Evolutionary conservation across 179 eudicot species (phyloP).

Genomic region (Pouteria campechiana): DNA sequence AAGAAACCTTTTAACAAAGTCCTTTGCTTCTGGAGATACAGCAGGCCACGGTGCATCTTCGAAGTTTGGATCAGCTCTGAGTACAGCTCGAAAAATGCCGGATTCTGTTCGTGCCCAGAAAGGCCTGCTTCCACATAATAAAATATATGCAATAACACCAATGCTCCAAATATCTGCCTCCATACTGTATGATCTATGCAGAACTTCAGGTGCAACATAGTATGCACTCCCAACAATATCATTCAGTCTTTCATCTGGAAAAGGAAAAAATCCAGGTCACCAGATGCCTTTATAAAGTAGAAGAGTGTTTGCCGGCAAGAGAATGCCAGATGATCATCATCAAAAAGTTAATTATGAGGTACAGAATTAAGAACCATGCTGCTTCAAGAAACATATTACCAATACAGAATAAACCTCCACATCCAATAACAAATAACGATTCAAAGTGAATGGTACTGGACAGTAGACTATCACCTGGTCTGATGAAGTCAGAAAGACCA

Average conservation of each 20-base stretch:
- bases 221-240: constrained; percentile 97
- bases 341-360: too few species aligned
- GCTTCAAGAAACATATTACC: too few species aligned
- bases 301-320: too few species aligned
- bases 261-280: too few species aligned
- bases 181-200: constrained; percentile 78
- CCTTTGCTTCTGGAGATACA: constrained; percentile 70
- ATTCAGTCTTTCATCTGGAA: constrained; percentile 80
- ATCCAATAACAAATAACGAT: too few species aligned
- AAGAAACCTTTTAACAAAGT: constrained; percentile 75
- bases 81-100: constrained; percentile 87
- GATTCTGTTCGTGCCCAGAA: constrained; percentile 97
- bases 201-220: constrained; percentile 96
- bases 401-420: too few species aligned
- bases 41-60: constrained; percentile 84
- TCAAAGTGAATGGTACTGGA: constrained; percentile 1
- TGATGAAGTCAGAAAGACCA: constrained; percentile 80
- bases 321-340: too few species aligned
- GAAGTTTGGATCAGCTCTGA: constrained; percentile 85
- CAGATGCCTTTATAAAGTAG: too few species aligned
- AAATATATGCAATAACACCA: constrained; percentile 87
- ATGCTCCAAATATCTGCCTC: constrained; percentile 96
- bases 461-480: constrained; percentile 75
- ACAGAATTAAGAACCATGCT: too few species aligned
- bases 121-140: constrained; percentile 93